Base-by-base conservation (phyloP, 2,329 filamentous ascomycete species). In the Boeremia lycopersici region DNA sequence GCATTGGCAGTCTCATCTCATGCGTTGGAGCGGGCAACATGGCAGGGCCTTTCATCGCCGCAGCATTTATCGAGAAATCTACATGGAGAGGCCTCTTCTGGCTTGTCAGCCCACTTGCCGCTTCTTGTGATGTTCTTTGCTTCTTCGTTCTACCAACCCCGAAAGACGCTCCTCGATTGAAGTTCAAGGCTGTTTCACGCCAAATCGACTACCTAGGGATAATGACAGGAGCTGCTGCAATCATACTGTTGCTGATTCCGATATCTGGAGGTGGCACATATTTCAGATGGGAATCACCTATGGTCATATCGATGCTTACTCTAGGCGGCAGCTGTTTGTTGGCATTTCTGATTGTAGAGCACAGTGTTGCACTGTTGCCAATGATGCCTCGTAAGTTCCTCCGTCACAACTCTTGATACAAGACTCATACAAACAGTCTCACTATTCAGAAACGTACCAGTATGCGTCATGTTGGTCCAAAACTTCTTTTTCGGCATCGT, bases 161-260 rank as follows among this genome's bases (percentile, higher is more conserved):
- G 0, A 78, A 79, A 40, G 83, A 78, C 55, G 78, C 80, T 2
- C 76, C 74, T 0, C 81, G 78, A 50, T 77, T 77, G 13, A 13
- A 7, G 8, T 31, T 47, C 36, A 42, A 10, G 5, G 13, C 35
- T 23, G 25, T 47, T 23, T 41, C 15, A 12, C 26, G 19, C 4
- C 30, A 53, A 34, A 84, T 88, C 49, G 86, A 89, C 67, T 86
- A 82, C 59, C 79, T 75, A 23, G 86, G 86, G 1, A 76, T 85
- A 1, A 52, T 86, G 10, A 77, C 80, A 2, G 82, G 81, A 4
- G 83, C 83, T 0, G 72, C 80, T 6, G 84, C 80, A 0, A 81
- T 87, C 26, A 81, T 88, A 9, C 77, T 88, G 11, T 61, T 89
- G 2, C 76, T 89, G 15, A 85, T 89, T 39, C 86, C 86, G 0